Evolutionary conservation across 768 basidiomycete genomes (phyloP).

Genomic region (Astraeus odoratus): DNA sequence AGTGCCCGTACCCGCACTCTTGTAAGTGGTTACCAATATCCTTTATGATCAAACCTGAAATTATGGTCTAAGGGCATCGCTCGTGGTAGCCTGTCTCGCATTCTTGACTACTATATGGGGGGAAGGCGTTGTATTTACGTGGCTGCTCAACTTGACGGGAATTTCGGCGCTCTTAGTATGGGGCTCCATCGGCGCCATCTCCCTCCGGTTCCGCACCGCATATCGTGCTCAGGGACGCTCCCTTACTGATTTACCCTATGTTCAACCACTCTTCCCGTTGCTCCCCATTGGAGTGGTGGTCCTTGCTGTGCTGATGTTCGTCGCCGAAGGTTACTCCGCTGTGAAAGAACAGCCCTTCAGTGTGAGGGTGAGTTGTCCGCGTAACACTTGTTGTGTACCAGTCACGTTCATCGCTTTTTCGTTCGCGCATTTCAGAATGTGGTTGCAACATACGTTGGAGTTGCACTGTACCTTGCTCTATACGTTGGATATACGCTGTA

Average conservation of each 20-base stretch:
- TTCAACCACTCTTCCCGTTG: conserved; percentile 48
- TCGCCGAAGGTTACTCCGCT: conserved; percentile 48
- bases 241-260: conserved; percentile 51
- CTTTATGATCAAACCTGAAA: conserved; percentile 12
- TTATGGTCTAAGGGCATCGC: conserved; percentile 32
- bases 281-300: conserved; percentile 44
- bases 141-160: conserved; percentile 59
- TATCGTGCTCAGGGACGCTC: conserved; percentile 47
- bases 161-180: conserved; percentile 64
- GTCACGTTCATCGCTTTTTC: not conserved
- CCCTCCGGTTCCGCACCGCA: conserved; percentile 56
- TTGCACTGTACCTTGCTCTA: conserved; percentile 39
- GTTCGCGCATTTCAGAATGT: conserved; percentile 33
- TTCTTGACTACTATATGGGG: conserved; percentile 57
- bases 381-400: not conserved
- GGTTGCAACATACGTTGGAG: conserved; percentile 49
- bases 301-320: conserved; percentile 45
- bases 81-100: conserved; percentile 42
- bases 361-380: conserved; percentile 27
- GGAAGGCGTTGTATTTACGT: conserved; percentile 45
- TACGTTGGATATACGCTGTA: conserved; percentile 39
- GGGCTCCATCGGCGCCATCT: conserved; percentile 50
- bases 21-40: conserved; percentile 32
- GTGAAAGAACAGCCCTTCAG: conserved; percentile 39
- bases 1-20: conserved; percentile 50